Evolutionary conservation across 257 asterid species (phyloP).

Genomic region (Petunia axillaris): DNA sequence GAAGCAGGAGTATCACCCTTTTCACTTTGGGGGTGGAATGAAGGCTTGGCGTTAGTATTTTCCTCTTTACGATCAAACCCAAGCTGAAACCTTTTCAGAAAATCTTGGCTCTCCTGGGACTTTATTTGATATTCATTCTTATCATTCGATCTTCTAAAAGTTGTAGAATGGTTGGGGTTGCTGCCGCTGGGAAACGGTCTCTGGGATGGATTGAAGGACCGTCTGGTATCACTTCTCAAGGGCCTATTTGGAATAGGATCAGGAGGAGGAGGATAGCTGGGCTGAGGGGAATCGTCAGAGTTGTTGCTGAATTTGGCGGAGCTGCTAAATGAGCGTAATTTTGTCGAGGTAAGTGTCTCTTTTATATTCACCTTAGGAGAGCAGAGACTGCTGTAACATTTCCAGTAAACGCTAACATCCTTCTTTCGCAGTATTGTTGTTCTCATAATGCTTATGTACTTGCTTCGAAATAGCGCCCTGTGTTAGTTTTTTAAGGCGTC

Average conservation of each 20-base stretch:
- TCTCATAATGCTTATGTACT: slow-evolving; percentile 17
- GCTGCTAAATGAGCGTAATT: slow-evolving; percentile 17
- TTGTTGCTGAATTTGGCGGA: neutral
- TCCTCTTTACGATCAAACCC: slow-evolving; percentile 50
- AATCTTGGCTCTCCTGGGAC: slow-evolving; percentile 45
- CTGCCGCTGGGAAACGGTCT: slow-evolving; percentile 24
- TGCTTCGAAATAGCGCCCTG: neutral
- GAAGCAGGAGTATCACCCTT: slow-evolving; percentile 23
- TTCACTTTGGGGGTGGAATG: slow-evolving; percentile 24
- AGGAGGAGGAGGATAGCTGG: slow-evolving; percentile 35
- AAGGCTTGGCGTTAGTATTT: slow-evolving; percentile 23
- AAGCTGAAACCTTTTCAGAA: slow-evolving; percentile 77
- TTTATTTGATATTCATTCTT: slow-evolving; percentile 40
- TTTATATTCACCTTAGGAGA: neutral
- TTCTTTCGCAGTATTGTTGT: slow-evolving; percentile 17
- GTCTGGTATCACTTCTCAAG: slow-evolving; percentile 36
- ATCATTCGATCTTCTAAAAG: slow-evolving; percentile 5
- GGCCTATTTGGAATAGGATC: slow-evolving; percentile 63
- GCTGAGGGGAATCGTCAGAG: neutral
- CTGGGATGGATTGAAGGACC: slow-evolving; percentile 36
- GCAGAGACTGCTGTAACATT: neutral
- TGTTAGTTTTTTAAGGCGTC: neutral
- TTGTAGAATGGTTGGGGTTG: slow-evolving; percentile 16
- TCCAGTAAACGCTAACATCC: neutral
- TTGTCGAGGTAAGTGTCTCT: slow-evolving; percentile 8